phyloP scores from a whole-genome alignment of 176 grass and related monocot species.

The Oryza coarctata region DNA sequence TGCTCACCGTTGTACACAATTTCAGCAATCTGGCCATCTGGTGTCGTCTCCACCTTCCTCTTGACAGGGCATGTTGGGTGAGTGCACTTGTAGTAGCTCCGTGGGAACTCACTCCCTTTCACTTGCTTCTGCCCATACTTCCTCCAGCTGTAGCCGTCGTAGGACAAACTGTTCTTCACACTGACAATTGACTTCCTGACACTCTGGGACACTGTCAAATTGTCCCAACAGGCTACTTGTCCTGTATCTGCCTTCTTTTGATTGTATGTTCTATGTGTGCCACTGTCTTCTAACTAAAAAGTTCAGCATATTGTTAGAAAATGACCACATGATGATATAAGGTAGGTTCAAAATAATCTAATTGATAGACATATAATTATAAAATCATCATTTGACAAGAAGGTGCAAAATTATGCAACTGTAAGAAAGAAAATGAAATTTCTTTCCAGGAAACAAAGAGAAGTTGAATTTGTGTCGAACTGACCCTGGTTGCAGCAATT shows the following conservation, averaged over 20 bases:
- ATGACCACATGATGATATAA: not conserved
- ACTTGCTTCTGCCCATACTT: constrained; percentile 76
- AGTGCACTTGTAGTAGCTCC: constrained; percentile 76
- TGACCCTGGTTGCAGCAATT: constrained; percentile 32
- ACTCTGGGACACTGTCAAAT: not conserved
- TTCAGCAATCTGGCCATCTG: constrained; percentile 49
- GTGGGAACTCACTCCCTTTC: constrained; percentile 57
- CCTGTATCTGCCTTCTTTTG: constrained; percentile 30
- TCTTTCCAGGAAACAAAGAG: not conserved
- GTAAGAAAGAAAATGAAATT: constrained; percentile 1
- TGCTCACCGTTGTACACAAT: constrained; percentile 58
- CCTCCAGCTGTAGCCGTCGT: constrained; percentile 65
- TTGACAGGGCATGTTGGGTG: constrained; percentile 59
- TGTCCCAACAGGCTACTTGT: not conserved
- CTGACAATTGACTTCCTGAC: not conserved
- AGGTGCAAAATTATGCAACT: not conserved
- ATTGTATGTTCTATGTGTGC: not conserved
- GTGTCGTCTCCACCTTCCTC: constrained; percentile 57
- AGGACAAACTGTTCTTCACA: constrained; percentile 21
- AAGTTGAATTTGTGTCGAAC: not conserved
- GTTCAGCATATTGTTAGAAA: constrained; percentile 11
- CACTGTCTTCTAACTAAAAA: constrained; percentile 23
- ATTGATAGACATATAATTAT: not conserved
- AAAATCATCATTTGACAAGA: not conserved
- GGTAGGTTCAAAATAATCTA: not conserved